A percentile compares a stretch with the other conserved stretches of the same genome.
Evolutionary conservation across 1,284 basidiomycete species (phyloP).

Genomic region (Ustilago loliicola): DNA sequence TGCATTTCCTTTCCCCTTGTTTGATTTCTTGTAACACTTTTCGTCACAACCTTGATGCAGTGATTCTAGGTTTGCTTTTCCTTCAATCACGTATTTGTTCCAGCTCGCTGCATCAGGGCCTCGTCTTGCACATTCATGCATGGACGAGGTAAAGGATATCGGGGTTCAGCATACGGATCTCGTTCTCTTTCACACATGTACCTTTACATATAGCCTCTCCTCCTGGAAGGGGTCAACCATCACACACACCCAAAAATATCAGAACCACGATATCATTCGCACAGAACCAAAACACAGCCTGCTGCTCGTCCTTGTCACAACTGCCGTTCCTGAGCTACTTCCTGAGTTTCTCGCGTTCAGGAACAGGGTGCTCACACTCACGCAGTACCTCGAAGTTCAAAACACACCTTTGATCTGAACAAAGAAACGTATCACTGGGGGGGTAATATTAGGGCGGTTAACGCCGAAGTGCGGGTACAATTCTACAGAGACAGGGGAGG

Average conservation of each 20-base stretch:
- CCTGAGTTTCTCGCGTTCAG: background rate
- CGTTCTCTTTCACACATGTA: conserved; percentile 19
- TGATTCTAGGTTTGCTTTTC: conserved; percentile 4
- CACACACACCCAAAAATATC: conserved; percentile 49
- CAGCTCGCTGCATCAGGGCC: conserved; percentile 10
- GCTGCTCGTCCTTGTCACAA: background rate
- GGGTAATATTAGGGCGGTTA: conserved; percentile 24
- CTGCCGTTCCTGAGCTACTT: background rate
- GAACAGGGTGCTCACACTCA: too few relatives aligned
- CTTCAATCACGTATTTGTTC: background rate
- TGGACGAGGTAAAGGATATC: background rate
- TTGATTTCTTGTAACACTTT: conserved; percentile 11
- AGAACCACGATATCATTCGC: conserved; percentile 47
- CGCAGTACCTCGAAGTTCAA: too few relatives aligned
- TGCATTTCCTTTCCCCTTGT: background rate
- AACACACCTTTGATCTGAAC: background rate
- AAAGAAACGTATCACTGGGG: background rate
- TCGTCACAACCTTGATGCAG: background rate
- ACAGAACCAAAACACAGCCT: conserved; percentile 23
- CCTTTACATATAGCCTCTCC: conserved; percentile 15
- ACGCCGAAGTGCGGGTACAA: conserved; percentile 6
- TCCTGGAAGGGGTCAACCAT: background rate
- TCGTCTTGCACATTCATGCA: background rate
- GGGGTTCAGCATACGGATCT: background rate
- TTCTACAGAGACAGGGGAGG: background rate